Percentiles rank a stretch among this genome's conserved stretches.
These are phyloP conservation scores for Ophiostoma populinum DNA, from an alignment of 2,329 filamentous ascomycete genomes.

Conservation along the genomic window DNA sequence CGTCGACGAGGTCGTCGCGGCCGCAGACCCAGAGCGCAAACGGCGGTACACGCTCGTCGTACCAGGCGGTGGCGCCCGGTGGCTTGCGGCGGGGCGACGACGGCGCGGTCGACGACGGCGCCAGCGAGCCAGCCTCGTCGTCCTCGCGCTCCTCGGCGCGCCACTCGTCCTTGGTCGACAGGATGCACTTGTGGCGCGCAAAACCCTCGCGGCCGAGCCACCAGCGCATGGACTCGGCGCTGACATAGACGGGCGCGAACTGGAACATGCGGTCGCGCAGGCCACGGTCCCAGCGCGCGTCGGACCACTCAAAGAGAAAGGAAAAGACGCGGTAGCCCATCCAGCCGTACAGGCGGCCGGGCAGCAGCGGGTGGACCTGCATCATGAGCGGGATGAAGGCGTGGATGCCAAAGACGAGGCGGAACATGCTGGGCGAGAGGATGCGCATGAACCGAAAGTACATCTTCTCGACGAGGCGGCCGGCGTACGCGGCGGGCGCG, in stretches of 20 bases:
- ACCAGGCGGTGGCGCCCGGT: constrained; percentile 55
- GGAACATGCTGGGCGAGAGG: constrained; percentile 60
- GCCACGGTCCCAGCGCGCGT: constrained; percentile 67
- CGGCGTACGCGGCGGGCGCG: constrained; percentile 79
- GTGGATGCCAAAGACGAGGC: constrained; percentile 76
- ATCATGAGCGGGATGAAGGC: constrained; percentile 92
- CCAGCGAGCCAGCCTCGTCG: neutral
- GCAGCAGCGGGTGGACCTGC: constrained; percentile 53
- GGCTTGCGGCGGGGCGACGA: constrained; percentile 20
- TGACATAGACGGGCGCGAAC: constrained; percentile 81
- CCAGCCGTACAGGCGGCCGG: constrained; percentile 53
- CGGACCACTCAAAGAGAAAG: constrained; percentile 78
- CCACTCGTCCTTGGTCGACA: constrained; percentile 58
- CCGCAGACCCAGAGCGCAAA: constrained; percentile 82
- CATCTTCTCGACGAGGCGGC: constrained; percentile 66
- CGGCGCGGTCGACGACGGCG: neutral
- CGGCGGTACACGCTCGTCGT: constrained; percentile 59
- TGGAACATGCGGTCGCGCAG: constrained; percentile 74
- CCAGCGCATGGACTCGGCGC: constrained; percentile 83
- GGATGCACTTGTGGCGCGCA: constrained; percentile 61
- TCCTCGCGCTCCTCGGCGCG: constrained; percentile 34
- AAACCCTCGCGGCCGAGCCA: constrained; percentile 86
- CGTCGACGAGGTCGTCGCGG: constrained; percentile 71
- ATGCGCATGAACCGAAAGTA: constrained; percentile 86
- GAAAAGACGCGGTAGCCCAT: constrained; percentile 81